phyloP scores from a whole-genome alignment of 805 yeast genomes.

The Sugiyamaella americana region DNA sequence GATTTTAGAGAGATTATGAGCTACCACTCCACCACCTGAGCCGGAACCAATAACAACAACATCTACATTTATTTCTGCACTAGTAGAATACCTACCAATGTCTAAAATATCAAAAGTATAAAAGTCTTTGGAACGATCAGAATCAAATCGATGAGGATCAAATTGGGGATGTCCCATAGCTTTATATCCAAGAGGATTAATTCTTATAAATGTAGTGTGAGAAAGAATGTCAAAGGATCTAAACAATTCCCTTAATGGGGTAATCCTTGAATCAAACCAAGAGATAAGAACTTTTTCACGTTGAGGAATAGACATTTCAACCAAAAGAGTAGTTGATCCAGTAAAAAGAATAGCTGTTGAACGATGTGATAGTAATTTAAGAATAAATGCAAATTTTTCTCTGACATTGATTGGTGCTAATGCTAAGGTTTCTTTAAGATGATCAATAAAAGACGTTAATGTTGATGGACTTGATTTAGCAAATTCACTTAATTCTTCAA shows the following conservation, averaged over 20 bases:
- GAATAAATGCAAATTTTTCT: conserved; percentile 15
- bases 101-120: conserved; percentile 30
- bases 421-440: conserved; percentile 1
- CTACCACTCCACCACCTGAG: conserved; percentile 48
- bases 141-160: conserved; percentile 20
- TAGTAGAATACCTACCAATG: conserved; percentile 12
- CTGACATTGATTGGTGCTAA: not conserved
- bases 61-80: conserved; percentile 16
- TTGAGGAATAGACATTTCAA: conserved; percentile 29
- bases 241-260: conserved; percentile 34
- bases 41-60: conserved; percentile 45
- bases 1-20: conserved; percentile 38
- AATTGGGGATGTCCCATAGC: conserved; percentile 37
- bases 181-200: conserved; percentile 33
- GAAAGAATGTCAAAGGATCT: conserved; percentile 29
- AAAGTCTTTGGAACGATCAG: conserved; percentile 30
- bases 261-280: conserved; percentile 41
- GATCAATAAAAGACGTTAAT: conserved; percentile 4
- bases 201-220: conserved; percentile 26
- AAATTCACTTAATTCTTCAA: conserved; percentile 12
- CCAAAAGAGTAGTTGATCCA: conserved; percentile 17
- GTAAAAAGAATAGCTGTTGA: conserved; percentile 24
- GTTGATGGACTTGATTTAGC: conserved; percentile 13
- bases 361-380: conserved; percentile 21
- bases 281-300: conserved; percentile 31